Percentiles rank a stretch among this genome's conserved stretches.
Conservation (phyloP, 352 stramenopile species). For the Discostella stelligera region DNA sequence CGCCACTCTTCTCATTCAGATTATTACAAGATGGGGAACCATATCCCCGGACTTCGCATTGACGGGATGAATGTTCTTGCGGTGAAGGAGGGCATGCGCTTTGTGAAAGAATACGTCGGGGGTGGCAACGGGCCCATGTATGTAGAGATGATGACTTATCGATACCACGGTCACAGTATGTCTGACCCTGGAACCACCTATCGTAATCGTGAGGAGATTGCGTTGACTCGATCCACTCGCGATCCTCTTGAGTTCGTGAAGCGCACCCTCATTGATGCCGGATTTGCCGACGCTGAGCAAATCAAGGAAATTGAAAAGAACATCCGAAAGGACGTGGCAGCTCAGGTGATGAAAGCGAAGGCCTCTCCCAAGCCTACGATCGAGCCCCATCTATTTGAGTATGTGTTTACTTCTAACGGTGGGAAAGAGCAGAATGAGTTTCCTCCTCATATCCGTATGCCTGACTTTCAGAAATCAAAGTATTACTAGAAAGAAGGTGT, state of each 20-base stretch:
- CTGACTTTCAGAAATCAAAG: constrained; percentile 91
- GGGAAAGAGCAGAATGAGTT: constrained; percentile 86
- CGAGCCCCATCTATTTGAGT: constrained; percentile 88
- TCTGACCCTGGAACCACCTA: constrained; percentile 99
- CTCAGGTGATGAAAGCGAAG: constrained; percentile 84
- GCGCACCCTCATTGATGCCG: constrained; percentile 93
- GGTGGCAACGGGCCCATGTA: constrained; percentile 98
- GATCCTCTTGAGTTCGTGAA: constrained; percentile 99
- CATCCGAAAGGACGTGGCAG: constrained; percentile 96
- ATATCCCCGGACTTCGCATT: constrained; percentile 98
- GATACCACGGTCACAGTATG: constrained; percentile 99
- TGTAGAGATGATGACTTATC: constrained; percentile 99
- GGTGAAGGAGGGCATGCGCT: constrained; percentile 93
- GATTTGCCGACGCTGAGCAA: constrained; percentile 93
- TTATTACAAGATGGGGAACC: constrained; percentile 99
- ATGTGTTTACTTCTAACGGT: constrained; percentile 85
- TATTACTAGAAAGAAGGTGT: constrained; percentile 30
- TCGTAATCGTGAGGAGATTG: constrained; percentile 99
- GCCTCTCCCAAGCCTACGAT: constrained; percentile 73
- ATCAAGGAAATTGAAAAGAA: constrained; percentile 99
- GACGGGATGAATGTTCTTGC: constrained; percentile 99
- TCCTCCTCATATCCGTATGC: constrained; percentile 95
- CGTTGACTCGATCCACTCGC: constrained; percentile 94
- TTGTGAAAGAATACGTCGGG: constrained; percentile 93
- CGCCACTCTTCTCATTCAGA: constrained; percentile 95